Evolutionary conservation across 179 eudicot species (phyloP), one percentile per base, ranked within the genome.

Genomic region (Nepenthes alata): DNA sequence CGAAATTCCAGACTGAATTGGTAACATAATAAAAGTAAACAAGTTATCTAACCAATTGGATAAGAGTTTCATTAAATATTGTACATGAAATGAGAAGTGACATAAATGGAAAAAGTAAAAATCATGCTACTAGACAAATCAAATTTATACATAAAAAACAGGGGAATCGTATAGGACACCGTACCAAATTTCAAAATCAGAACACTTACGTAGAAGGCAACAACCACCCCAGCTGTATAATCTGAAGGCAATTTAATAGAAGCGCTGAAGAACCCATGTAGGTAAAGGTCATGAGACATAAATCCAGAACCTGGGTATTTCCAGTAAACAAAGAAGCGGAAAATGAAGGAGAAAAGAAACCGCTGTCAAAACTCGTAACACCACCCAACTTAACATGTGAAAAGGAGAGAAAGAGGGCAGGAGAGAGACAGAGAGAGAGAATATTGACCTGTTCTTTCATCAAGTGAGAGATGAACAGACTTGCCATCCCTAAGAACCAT

Each of bases 221-320:
- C 96, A 52, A 91, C 98, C 41, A 91, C 91, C 45, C 98, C 98
- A 75, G 98, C 98, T 12, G 96, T 91, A 62, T 91, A 91, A 89
- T 91, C 98, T 47, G 96, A 65, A 62, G 98, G 98, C 11, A 91
- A 75, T 78, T 91, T 91, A 62, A 91, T 89, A 35, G 95, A 78
- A 74, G 98, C 95, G 73, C 98, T 91, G 81, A 91, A 91, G 72
- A 79, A 89, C 64, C 98, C 98, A 74, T 89, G 89, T 37, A 80
- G 79, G 58, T 91, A 91, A 51, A 89, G 70, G 74, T 91, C 98
- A 63, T 91, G 85, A 4, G 98, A 89, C 71, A 88, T 84, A 74
- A 91, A 89, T 53, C 98, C 98, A 76, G 98, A 79, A 55, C 98
- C 98, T 91, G 83, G 0, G 37, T 64, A 37, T 25, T 41, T 39